A percentile compares a stretch with the other conserved stretches of the same genome.
These are phyloP conservation scores for Ophiostoma triangulosporum DNA, from an alignment of 2,329 filamentous ascomycete genomes.

Conservation along the genomic window DNA sequence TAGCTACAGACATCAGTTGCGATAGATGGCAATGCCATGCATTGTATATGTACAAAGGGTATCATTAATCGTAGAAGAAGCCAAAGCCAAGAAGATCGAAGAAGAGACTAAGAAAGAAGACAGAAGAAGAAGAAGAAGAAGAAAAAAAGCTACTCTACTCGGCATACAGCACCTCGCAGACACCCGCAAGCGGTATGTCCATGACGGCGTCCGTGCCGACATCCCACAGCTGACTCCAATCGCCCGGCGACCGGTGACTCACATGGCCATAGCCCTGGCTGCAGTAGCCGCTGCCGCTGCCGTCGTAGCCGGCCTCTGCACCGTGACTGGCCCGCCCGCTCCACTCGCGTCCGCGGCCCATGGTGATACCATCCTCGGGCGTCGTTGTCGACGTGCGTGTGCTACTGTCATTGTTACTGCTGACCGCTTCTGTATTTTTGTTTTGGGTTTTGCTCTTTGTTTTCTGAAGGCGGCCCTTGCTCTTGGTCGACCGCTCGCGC, in stretches of 20 bases:
- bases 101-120: not conserved
- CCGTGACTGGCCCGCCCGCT: not conserved
- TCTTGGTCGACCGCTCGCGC: slow-evolving; percentile 2
- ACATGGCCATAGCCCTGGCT: not conserved
- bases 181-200: slow-evolving; percentile 88
- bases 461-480: slow-evolving; percentile 16
- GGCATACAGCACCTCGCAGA: slow-evolving; percentile 84
- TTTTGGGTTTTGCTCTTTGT: slow-evolving; percentile 20
- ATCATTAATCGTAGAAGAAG: not conserved
- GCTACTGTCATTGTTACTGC: slow-evolving; percentile 12
- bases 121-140: not conserved
- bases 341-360: slow-evolving; percentile 7
- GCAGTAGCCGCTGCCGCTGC: slow-evolving; percentile 2
- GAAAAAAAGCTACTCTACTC: not conserved
- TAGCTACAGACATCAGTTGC: no score
- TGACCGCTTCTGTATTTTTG: not conserved
- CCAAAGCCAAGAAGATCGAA: no score
- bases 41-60: not conserved
- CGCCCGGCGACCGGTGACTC: slow-evolving; percentile 20
- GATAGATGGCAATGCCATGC: no score
- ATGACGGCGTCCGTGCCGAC: slow-evolving; percentile 92
- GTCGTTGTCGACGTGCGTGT: not conserved
- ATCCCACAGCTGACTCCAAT: slow-evolving; percentile 80
- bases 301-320: not conserved
- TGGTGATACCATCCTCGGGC: slow-evolving; percentile 7